These are phyloP conservation scores for Colletotrichum orbiculare DNA, from an alignment of 2,329 filamentous ascomycete genomes.

Conservation along the genomic window DNA sequence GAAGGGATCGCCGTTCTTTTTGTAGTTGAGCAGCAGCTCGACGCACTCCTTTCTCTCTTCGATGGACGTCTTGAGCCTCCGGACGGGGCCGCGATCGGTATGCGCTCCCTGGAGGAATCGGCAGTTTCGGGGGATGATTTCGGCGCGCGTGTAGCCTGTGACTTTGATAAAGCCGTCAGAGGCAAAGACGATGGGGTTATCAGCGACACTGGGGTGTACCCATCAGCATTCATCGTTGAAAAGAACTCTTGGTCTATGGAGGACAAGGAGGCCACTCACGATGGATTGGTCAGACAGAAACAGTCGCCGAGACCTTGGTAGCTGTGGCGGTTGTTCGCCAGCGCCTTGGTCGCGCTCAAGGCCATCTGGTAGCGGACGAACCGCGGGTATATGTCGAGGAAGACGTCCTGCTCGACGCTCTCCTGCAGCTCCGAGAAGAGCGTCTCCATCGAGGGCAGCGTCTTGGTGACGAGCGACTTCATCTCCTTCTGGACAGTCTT, in stretches of 20 bases:
- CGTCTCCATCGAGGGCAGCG: conserved; percentile 58
- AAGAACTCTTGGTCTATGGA: too few species aligned
- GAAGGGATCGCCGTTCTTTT: conserved; percentile 62
- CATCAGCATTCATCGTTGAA: not conserved
- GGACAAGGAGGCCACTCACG: conserved; percentile 7
- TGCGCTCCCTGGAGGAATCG: conserved; percentile 60
- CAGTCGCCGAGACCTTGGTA: conserved; percentile 68
- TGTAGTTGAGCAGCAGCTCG: conserved; percentile 63
- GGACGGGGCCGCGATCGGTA: conserved; percentile 55
- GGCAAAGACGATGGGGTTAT: conserved; percentile 62
- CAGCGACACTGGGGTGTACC: conserved; percentile 40
- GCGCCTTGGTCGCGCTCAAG: conserved; percentile 55
- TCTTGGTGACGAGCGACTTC: conserved; percentile 55
- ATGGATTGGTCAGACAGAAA: conserved; percentile 67
- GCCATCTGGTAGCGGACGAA: conserved; percentile 65
- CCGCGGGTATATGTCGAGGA: conserved; percentile 60
- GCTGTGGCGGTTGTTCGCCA: conserved; percentile 49
- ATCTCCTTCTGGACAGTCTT: conserved; percentile 57
- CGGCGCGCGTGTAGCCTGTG: conserved; percentile 59
- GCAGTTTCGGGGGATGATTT: conserved; percentile 63
- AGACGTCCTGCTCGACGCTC: conserved; percentile 56
- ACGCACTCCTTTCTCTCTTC: conserved; percentile 55
- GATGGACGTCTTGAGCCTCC: conserved; percentile 55
- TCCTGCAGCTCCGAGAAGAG: conserved; percentile 56
- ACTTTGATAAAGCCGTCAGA: conserved; percentile 64